These are phyloP conservation scores for Phyllosticta citrichinensis DNA, from an alignment of 2,329 filamentous ascomycete genomes.

Conservation along the genomic window DNA sequence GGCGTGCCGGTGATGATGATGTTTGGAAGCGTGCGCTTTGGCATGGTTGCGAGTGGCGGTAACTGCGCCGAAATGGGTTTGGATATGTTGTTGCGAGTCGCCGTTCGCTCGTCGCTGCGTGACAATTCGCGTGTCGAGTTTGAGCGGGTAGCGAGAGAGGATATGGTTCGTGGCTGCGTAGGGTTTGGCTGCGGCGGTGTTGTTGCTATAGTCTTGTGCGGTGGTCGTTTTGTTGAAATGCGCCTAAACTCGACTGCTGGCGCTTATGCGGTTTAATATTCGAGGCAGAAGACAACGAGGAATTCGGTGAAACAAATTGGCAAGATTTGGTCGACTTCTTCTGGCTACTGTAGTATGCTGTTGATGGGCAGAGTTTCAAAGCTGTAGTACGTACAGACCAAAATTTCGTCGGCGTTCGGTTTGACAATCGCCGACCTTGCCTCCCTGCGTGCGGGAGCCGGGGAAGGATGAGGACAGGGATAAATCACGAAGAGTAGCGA, in stretches of 20 bases:
- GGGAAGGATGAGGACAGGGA: not conserved
- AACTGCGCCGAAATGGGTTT: not conserved
- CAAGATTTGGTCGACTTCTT: not conserved
- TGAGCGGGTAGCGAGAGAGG: not conserved
- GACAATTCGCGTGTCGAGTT: not conserved
- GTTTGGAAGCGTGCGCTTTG: constrained; percentile 52
- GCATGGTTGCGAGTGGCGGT: not conserved
- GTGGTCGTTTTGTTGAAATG: no score
- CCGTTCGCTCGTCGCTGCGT: not conserved
- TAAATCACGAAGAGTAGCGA: not conserved
- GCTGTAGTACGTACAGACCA: not conserved
- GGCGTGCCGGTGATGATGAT: constrained; percentile 94
- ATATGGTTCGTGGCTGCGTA: not conserved
- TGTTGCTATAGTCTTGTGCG: no score
- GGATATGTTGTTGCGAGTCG: not conserved
- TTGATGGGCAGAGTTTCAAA: not conserved
- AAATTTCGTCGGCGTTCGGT: not conserved
- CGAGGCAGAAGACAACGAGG: no score
- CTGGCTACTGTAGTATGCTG: not conserved
- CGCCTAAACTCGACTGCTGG: no score
- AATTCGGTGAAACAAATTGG: no score
- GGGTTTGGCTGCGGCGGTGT: no score
- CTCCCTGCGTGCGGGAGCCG: not conserved
- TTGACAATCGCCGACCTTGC: not conserved
- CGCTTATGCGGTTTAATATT: no score